These are phyloP conservation scores for Lentinula aciculospora DNA, from an alignment of 768 basidiomycete species.

Conservation along the genomic window DNA sequence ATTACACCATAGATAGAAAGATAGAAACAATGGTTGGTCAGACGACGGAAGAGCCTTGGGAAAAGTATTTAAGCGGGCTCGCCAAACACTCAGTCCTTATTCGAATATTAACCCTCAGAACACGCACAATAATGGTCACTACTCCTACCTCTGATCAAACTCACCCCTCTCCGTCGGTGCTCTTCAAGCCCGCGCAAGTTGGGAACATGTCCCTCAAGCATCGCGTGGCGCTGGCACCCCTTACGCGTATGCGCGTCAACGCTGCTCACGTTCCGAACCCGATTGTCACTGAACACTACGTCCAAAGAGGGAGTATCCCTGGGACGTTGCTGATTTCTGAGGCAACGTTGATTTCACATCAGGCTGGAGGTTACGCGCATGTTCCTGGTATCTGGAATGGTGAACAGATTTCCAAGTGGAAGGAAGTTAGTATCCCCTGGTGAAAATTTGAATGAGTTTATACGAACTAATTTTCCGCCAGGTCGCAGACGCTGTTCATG, in stretches of 20 bases:
- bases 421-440: constrained; percentile 7
- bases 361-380: constrained; percentile 17
- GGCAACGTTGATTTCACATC: constrained; percentile 27
- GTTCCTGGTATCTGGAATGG: constrained; percentile 16
- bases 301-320: constrained; percentile 21
- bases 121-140: not conserved
- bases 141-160: not conserved
- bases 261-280: constrained; percentile 18
- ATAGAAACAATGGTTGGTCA: too few relatives aligned
- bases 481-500: constrained; percentile 46
- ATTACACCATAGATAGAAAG: not conserved
- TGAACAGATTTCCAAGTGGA: constrained; percentile 15
- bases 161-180: constrained; percentile 5
- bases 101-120: too few relatives aligned
- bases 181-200: constrained; percentile 25
- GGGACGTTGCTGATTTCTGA: constrained; percentile 36
- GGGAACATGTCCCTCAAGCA: constrained; percentile 21
- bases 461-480: constrained; percentile 2
- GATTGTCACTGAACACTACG: constrained; percentile 21
- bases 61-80: too few relatives aligned
- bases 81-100: too few relatives aligned
- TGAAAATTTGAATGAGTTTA: not conserved
- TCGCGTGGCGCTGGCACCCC: constrained; percentile 28
- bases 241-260: constrained; percentile 25
- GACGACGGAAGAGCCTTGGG: not conserved